Evolutionary conservation across 2,329 filamentous ascomycete genomes (phyloP), one percentile per base, ranked within the genome.

Genomic region (Cercospora zeina): DNA sequence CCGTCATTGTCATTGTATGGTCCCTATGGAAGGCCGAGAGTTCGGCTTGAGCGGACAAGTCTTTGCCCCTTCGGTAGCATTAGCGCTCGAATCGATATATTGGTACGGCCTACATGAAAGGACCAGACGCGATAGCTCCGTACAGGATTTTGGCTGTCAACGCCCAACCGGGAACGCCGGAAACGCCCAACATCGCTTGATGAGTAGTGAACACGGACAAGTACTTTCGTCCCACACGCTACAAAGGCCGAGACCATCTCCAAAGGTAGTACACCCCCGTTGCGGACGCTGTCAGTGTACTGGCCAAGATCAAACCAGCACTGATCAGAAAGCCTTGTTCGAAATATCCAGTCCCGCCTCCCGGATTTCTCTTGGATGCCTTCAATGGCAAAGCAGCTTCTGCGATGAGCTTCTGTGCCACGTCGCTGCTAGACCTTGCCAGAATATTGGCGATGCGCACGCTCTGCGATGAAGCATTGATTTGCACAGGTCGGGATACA

Each of bases 401-500:
- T 36, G 31, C 57, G n/a, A 65, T 45, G 36, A 73, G 49, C 27
- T 65, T 61, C 50, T 67, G 59, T 16, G 66, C 63, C 0, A 50
- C 59, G 4, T 50, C 42, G 10, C 59, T 62, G 47, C 61, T 62
- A 11, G 55, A 39, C 8, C 62, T 63, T 3, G 59, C 47, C 33
- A 68, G 51, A 7, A 59, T 62, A 11, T 36, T 51, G 1, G 58
- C 58, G 3, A 69, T 30, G 2, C 50, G 21, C 11, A 42, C 37
- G 1, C 66, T 61, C 3, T 58, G 24, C 2, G 60, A 9, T 0
- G 67, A 63, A 1, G 65, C 39, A 13, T 60, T 65, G 27, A 72
- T 68, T 57, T 68, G 78, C 39, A 82, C 78, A 11, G 82, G 80
- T 4, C 78, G 75, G 0, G 77, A 70, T 1, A 74, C 59, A 1